Evolutionary conservation across 1,139 yeast genomes (phyloP).

Genomic region (Wickerhamomyces sp.): DNA sequence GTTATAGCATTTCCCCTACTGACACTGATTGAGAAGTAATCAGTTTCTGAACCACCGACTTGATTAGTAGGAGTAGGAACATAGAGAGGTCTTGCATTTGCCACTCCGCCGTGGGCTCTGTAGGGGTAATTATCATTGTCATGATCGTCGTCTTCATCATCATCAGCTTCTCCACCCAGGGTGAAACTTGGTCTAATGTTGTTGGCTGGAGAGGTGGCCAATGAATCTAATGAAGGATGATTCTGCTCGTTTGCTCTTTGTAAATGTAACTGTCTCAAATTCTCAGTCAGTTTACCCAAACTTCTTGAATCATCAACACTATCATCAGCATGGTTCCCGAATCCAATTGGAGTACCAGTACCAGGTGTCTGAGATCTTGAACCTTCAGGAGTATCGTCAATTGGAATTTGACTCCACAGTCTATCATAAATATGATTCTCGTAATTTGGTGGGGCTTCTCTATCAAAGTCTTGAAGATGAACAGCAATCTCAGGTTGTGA

Average conservation of each 20-base stretch:
- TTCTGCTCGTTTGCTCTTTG: conserved; percentile 33
- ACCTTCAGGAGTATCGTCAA: conserved; percentile 26
- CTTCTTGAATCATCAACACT: conserved; percentile 22
- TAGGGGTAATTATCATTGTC: conserved; percentile 12
- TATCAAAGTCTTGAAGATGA: conserved; percentile 8
- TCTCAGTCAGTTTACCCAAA: conserved; percentile 39
- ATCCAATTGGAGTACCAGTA: conserved; percentile 17
- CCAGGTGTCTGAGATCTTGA: conserved; percentile 27
- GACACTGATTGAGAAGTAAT: conserved; percentile 19
- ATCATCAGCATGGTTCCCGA: conserved; percentile 7
- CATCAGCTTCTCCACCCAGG: conserved; percentile 10
- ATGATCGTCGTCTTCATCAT: conserved; percentile 21
- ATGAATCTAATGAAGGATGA: conserved; percentile 17
- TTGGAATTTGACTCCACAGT: conserved; percentile 61
- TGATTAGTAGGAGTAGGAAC: conserved; percentile 22
- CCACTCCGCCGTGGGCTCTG: conserved; percentile 1
- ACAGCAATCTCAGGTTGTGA: conserved; percentile 11
- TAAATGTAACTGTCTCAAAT: conserved; percentile 46
- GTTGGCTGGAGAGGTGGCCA: conserved; percentile 7
- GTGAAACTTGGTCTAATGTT: conserved; percentile 8
- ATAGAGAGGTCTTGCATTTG: conserved; percentile 7
- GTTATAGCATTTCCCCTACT: conserved; percentile 22
- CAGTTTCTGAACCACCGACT: conserved; percentile 11
- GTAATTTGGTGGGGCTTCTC: conserved; percentile 84
- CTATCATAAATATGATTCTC: conserved; percentile 82